Conservation (phyloP, 2,329 filamentous ascomycete species). For the Xylaria sp. region DNA sequence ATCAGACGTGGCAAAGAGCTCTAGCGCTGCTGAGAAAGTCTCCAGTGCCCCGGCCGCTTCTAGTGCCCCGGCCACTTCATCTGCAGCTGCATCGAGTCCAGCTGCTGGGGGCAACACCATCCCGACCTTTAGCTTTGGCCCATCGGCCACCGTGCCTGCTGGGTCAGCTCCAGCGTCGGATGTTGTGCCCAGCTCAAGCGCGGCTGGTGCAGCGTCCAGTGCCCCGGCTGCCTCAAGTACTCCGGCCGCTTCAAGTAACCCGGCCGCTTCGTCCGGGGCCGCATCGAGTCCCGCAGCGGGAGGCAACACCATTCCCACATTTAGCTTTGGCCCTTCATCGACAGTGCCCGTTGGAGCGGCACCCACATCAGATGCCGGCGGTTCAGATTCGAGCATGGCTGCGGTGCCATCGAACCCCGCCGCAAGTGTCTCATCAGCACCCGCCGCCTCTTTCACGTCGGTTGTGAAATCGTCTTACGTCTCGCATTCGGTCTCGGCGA, state of each 20-base stretch:
- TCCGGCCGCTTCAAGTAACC: not conserved
- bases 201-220: not conserved
- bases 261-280: not conserved
- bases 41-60: not conserved
- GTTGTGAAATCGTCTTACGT: conserved; percentile 23
- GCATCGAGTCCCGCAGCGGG: conserved; percentile 26
- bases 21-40: not conserved
- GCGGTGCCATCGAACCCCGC: conserved; percentile 6
- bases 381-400: conserved; percentile 1
- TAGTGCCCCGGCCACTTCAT: not conserved
- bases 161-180: not conserved
- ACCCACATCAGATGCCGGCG: conserved; percentile 2
- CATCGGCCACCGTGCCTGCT: conserved; percentile 3
- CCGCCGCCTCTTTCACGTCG: conserved; percentile 13
- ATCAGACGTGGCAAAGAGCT: not conserved
- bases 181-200: not conserved
- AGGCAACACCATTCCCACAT: conserved; percentile 24
- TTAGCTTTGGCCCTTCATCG: conserved; percentile 31
- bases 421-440: conserved; percentile 6
- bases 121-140: conserved; percentile 7
- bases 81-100: not conserved
- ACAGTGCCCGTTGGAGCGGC: conserved; percentile 14
- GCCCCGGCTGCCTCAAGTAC: not conserved
- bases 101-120: not conserved
- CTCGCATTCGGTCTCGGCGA: conserved; percentile 36